Conservation (phyloP, 1,284 basidiomycete species). For the Ustilago sp. region DNA sequence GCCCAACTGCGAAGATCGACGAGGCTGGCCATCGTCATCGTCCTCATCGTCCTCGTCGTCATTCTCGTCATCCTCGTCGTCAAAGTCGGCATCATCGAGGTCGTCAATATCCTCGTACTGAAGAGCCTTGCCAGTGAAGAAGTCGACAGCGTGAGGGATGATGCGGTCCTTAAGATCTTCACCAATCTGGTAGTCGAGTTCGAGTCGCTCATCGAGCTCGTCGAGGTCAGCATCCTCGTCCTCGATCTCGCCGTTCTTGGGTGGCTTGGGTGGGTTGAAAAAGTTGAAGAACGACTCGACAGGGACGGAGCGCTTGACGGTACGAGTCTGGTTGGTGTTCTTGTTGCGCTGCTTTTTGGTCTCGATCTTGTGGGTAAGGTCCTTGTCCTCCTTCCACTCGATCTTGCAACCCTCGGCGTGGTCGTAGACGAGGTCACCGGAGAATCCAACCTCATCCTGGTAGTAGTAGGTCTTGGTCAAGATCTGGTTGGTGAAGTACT, state of each 20-base stretch:
- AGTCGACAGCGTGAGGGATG: conserved; percentile 88
- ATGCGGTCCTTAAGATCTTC: conserved; percentile 98
- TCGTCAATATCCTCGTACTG: conserved; percentile 81
- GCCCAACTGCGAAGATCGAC: conserved; percentile 47
- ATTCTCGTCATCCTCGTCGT: conserved; percentile 66
- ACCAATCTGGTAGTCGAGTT: conserved; percentile 97
- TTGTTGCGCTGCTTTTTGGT: conserved; percentile 99
- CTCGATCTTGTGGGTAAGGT: conserved; percentile 95
- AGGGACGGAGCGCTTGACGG: conserved; percentile 68
- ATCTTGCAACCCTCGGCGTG: conserved; percentile 89
- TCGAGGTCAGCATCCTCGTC: conserved; percentile 64
- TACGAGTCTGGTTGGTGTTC: conserved; percentile 70
- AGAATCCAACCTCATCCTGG: conserved; percentile 88
- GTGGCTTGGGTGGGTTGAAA: conserved; percentile 68
- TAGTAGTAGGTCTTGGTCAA: conserved; percentile 96
- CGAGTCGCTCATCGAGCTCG: conserved; percentile 84
- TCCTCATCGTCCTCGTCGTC: conserved; percentile 67
- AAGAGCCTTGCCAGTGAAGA: conserved; percentile 93
- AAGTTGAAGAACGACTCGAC: conserved; percentile 70
- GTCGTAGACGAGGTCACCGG: conserved; percentile 95
- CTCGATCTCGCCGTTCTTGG: conserved; percentile 59
- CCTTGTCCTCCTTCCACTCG: conserved; percentile 98
- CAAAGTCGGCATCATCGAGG: conserved; percentile 73
- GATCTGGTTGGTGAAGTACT: conserved; percentile 85
- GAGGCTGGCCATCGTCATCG: conserved; percentile 56